phyloP scores from a whole-genome alignment of 139 green algal species.

The Micractinium conductrix region DNA sequence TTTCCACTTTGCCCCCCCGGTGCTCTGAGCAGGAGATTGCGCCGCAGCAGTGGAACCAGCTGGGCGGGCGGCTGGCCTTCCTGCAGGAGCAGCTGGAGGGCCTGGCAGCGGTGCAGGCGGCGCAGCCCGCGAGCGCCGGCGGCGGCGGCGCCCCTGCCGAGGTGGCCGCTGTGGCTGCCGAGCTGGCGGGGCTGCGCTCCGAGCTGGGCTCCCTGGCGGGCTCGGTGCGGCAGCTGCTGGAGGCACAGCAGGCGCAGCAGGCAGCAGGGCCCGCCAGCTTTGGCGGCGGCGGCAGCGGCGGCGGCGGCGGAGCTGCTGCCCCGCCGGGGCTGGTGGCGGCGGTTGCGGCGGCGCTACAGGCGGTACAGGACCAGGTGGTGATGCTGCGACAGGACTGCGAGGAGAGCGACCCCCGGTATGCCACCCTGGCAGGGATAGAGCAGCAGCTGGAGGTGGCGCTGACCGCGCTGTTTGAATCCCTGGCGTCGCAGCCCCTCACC shows the following conservation, averaged over 20 bases:
- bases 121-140: neutral
- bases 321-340: neutral
- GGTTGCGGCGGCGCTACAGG: constrained; percentile 21
- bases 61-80: constrained; percentile 31
- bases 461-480: neutral
- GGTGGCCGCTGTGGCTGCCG: constrained; percentile 16
- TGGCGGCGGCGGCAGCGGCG: neutral
- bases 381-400: constrained; percentile 26
- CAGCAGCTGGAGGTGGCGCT: constrained; percentile 22
- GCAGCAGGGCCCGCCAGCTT: neutral
- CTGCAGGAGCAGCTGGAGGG: constrained; percentile 23
- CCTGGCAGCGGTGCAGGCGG: constrained; percentile 6
- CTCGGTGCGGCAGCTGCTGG: constrained; percentile 11
- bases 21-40: constrained; percentile 35
- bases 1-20: no score
- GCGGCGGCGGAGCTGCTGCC: neutral
- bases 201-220: neutral
- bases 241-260: constrained; percentile 6
- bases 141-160: neutral
- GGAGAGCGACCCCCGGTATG: constrained; percentile 1
- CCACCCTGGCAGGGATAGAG: neutral
- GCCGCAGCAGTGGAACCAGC: constrained; percentile 47
- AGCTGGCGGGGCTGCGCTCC: constrained; percentile 12
- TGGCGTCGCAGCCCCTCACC: neutral
- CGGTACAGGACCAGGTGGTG: constrained; percentile 25